These are phyloP conservation scores for Phytophthora meadii DNA, from an alignment of 352 stramenopile species.

Conservation along the genomic window DNA sequence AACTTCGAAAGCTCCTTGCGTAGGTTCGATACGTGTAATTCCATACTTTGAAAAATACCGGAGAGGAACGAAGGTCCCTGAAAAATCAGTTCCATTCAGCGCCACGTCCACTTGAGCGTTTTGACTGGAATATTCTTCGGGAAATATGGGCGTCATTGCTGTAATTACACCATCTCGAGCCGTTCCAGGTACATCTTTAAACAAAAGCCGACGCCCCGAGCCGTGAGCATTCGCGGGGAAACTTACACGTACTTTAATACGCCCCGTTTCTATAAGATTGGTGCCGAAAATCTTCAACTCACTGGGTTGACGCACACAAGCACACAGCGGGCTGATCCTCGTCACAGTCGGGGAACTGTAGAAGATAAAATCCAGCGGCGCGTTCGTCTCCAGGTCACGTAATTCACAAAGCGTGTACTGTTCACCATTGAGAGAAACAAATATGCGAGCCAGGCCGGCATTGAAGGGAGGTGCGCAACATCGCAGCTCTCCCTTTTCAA, in stretches of 20 bases:
- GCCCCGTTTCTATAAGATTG: conserved; percentile 80
- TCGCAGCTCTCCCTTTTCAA: conserved; percentile 69
- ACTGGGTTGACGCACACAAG: conserved; percentile 57
- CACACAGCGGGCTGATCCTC: conserved; percentile 63
- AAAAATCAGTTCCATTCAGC: conserved; percentile 76
- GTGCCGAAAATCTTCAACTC: conserved; percentile 61
- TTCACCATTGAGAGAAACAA: conserved; percentile 75
- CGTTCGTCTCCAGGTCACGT: conserved; percentile 51
- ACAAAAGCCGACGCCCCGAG: conserved; percentile 34
- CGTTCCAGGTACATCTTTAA: conserved; percentile 46
- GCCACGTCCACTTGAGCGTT: conserved; percentile 66
- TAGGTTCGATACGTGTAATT: conserved; percentile 55
- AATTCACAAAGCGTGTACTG: conserved; percentile 82
- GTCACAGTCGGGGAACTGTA: conserved; percentile 69
- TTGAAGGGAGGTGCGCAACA: conserved; percentile 76
- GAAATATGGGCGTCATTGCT: conserved; percentile 52
- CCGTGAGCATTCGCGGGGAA: conserved; percentile 24
- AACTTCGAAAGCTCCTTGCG: conserved; percentile 66
- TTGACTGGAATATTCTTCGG: conserved; percentile 50
- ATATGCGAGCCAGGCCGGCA: conserved; percentile 59
- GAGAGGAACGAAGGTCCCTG: conserved; percentile 47
- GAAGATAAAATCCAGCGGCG: conserved; percentile 70
- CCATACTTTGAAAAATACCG: conserved; percentile 65
- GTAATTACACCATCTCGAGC: conserved; percentile 63
- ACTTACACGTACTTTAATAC: conserved; percentile 69